phyloP scores from a whole-genome alignment of 1,139 yeast species.

The Hyphopichia pseudoburtonii region DNA sequence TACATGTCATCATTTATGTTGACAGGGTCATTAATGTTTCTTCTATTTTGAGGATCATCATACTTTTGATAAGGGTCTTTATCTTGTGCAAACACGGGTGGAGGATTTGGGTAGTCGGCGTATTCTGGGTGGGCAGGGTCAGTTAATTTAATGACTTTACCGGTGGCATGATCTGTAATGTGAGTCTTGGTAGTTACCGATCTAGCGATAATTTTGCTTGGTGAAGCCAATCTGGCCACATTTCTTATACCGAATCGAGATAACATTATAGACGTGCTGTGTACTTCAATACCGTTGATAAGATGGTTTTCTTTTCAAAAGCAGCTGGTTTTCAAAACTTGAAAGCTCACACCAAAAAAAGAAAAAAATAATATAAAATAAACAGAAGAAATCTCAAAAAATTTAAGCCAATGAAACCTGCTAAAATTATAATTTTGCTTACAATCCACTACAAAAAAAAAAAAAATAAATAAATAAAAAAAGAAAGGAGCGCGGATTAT shows the following conservation, averaged over 20 bases:
- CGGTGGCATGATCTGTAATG: constrained; percentile 43
- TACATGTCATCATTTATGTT: constrained; percentile 70
- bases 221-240: constrained; percentile 3
- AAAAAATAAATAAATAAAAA: background rate
- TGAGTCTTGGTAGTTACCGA: constrained; percentile 36
- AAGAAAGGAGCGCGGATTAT: background rate
- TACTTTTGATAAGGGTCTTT: constrained; percentile 72
- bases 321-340: no score
- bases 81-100: constrained; percentile 54
- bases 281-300: no score
- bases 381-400: no score
- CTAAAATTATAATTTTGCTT: constrained; percentile 2
- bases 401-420: constrained; percentile 7
- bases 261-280: constrained; percentile 22
- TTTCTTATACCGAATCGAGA: constrained; percentile 28
- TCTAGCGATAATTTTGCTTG: constrained; percentile 14
- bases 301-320: no score
- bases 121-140: constrained; percentile 47
- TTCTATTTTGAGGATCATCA: constrained; percentile 81
- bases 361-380: no score
- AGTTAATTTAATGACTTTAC: constrained; percentile 41
- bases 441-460: background rate
- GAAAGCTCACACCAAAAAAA: background rate
- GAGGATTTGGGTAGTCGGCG: constrained; percentile 45
- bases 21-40: constrained; percentile 73